Evolutionary conservation across 257 asterid genomes (phyloP).

Genomic region (Solanum tarijense): DNA sequence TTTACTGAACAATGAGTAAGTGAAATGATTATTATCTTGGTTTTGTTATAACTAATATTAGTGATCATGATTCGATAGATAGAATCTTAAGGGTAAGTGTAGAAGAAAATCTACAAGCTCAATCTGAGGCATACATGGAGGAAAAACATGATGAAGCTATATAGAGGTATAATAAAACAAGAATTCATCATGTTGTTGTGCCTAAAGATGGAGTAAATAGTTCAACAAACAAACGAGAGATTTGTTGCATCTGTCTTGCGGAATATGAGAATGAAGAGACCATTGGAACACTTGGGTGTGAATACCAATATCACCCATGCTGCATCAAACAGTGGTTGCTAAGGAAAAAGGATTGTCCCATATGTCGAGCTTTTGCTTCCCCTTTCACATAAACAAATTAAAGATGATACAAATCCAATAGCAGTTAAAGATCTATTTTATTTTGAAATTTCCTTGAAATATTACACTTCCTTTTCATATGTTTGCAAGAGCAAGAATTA

Average conservation of each 20-base stretch:
- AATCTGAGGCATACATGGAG: neutral
- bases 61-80: neutral
- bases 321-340: neutral
- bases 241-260: neutral
- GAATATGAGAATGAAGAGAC: neutral
- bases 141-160: neutral
- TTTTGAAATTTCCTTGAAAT: neutral
- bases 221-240: neutral
- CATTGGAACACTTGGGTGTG: neutral
- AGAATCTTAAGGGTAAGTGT: neutral
- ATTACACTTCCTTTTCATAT: too few species aligned
- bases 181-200: too few species aligned
- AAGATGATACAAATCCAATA: neutral
- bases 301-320: neutral
- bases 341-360: neutral
- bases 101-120: neutral
- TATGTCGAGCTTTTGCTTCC: too few species aligned
- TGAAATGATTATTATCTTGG: neutral
- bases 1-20: neutral
- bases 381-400: neutral
- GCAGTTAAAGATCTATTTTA: too few species aligned
- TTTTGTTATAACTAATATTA: too few species aligned
- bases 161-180: too few species aligned
- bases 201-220: too few species aligned
- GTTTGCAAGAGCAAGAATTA: too few species aligned